Percentiles rank a stretch among this genome's conserved stretches.
Conservation (phyloP, 129 eudicot species). For the carrot (Daucus carota) region DH1_v3.0 NC_030382.2:36587501-36588000, state of each 20-base stretch:
- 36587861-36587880: conserved; percentile 22
- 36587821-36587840: conserved; percentile 8
- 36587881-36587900: background rate
- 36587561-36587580: conserved; percentile 36
- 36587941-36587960: conserved; percentile 52
- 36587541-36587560: conserved; percentile 46
- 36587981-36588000: conserved; percentile 56
- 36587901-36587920: conserved; percentile 32
- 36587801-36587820: conserved; percentile 22
- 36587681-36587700: conserved; percentile 55
- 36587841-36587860: conserved; percentile 10
- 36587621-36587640: conserved; percentile 5
- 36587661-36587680: conserved; percentile 26
- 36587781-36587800: conserved; percentile 46
- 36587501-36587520: conserved; percentile 25
- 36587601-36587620: background rate
- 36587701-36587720: conserved; percentile 54
- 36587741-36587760: conserved; percentile 41
- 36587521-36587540: conserved; percentile 21
- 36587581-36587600: conserved; percentile 21
- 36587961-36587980: conserved; percentile 46
- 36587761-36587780: conserved; percentile 45
- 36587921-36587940: conserved; percentile 43
- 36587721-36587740: conserved; percentile 32
- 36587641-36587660: conserved; percentile 16